Percentiles rank a stretch among this genome's conserved stretches.
phyloP scores from a whole-genome alignment of 192 early-diverging fungal genomes.

The Powellomyces hirtus region DNA sequence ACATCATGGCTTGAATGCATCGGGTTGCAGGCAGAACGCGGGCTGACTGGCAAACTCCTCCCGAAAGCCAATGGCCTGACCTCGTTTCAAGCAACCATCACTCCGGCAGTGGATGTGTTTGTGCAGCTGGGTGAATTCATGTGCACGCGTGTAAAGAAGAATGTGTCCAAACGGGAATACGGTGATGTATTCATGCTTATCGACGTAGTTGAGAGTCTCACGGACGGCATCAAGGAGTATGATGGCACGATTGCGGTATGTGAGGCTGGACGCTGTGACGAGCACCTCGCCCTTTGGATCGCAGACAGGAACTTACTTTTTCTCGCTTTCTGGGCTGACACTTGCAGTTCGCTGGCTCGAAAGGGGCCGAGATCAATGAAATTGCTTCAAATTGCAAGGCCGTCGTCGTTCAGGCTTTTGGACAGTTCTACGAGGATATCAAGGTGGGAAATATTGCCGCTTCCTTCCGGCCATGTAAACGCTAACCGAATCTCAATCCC shows the following conservation, averaged over 20 bases:
- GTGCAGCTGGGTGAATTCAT: conserved; percentile 54
- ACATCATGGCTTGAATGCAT: too few species aligned
- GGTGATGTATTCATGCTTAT: conserved; percentile 67
- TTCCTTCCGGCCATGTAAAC: neutral
- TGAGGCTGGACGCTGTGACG: neutral
- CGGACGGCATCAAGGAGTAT: conserved; percentile 32
- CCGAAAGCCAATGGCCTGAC: conserved; percentile 48
- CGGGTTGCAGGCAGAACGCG: conserved; percentile 64
- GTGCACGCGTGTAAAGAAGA: conserved; percentile 49
- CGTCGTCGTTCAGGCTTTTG: conserved; percentile 56
- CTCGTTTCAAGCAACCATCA: conserved; percentile 47
- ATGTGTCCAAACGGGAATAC: conserved; percentile 41
- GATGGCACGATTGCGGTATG: conserved; percentile 47
- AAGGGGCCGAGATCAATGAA: conserved; percentile 48
- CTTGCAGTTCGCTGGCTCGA: conserved; percentile 39
- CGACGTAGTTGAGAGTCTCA: conserved; percentile 60
- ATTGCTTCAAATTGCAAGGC: conserved; percentile 48
- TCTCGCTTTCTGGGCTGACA: neutral
- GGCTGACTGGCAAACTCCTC: conserved; percentile 58
- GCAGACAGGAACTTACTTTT: too few species aligned
- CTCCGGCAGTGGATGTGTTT: conserved; percentile 46
- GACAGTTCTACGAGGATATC: conserved; percentile 69
- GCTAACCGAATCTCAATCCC: neutral
- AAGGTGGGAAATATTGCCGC: conserved; percentile 41
- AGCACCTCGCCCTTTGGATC: neutral